phyloP scores from a whole-genome alignment of 805 yeast genomes.

The Wickerhamiella shivajii region DNA sequence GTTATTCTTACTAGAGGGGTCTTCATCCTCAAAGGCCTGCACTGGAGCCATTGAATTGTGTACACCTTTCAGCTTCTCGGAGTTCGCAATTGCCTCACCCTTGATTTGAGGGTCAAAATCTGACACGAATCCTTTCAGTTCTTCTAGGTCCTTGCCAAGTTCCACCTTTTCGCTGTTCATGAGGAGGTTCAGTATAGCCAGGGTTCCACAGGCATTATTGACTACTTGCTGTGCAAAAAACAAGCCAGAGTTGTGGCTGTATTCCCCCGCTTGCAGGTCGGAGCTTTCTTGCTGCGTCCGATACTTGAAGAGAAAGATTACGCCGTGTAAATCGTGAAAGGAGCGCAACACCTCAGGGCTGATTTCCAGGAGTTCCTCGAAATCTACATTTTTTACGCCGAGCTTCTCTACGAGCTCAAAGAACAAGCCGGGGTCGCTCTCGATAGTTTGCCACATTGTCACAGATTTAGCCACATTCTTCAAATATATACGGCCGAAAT shows the following conservation, averaged over 20 bases:
- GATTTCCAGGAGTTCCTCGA: constrained; percentile 42
- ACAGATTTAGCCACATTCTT: too few species aligned
- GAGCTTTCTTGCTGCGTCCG: constrained; percentile 23
- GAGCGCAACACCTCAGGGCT: constrained; percentile 27
- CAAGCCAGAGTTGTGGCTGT: constrained; percentile 21
- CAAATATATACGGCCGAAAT: too few species aligned
- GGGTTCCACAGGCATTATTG: constrained; percentile 63
- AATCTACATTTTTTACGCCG: constrained; percentile 38
- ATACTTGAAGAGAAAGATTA: constrained; percentile 49
- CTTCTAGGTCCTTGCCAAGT: constrained; percentile 35
- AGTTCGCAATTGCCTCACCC: constrained; percentile 48
- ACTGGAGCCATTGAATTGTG: constrained; percentile 41
- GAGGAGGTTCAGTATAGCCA: constrained; percentile 46
- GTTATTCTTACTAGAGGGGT: too few species aligned
- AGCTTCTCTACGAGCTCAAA: constrained; percentile 45
- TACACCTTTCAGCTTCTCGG: constrained; percentile 38
- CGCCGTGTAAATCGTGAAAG: constrained; percentile 37
- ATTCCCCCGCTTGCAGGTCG: constrained; percentile 12
- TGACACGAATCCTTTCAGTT: constrained; percentile 35
- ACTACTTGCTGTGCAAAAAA: constrained; percentile 52
- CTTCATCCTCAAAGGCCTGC: constrained; percentile 20
- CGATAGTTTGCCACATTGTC: too few species aligned
- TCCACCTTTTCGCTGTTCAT: constrained; percentile 32
- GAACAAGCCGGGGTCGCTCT: constrained; percentile 36
- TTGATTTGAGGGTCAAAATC: constrained; percentile 41